Evolutionary conservation across 345 rosid genomes (phyloP).

Genomic region (Excoecaria cochinchinensis): DNA sequence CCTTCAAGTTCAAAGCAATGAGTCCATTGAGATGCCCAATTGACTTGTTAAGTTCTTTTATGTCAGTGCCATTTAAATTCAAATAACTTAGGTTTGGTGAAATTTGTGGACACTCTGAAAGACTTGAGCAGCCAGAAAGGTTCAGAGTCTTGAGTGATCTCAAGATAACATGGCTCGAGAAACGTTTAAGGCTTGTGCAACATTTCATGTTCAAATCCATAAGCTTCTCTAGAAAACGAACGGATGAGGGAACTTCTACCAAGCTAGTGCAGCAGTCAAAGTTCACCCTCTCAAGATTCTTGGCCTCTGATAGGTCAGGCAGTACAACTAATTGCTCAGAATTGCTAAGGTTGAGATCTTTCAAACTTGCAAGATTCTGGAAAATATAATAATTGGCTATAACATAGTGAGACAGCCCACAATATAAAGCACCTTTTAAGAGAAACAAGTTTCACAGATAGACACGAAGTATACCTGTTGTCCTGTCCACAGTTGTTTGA

Average conservation of each 20-base stretch:
- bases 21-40: background rate
- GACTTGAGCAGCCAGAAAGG: constrained; percentile 16
- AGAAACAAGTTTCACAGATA: background rate
- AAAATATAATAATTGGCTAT: background rate
- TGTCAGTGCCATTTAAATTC: constrained; percentile 3
- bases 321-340: background rate
- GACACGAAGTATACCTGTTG: background rate
- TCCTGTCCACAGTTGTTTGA: background rate
- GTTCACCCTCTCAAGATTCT: constrained; percentile 1
- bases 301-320: constrained; percentile 9
- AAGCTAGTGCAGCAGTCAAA: background rate
- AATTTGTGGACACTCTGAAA: constrained; percentile 1
- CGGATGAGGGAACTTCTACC: background rate
- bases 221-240: background rate
- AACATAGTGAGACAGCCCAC: background rate
- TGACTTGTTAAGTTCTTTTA: constrained; percentile 10
- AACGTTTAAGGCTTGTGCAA: background rate
- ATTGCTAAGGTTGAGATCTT: background rate
- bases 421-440: background rate
- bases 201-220: background rate
- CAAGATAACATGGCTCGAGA: background rate
- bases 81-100: background rate
- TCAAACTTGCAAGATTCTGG: constrained; percentile 8
- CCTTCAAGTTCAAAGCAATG: background rate
- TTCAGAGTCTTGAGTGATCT: constrained; percentile 11